Base-by-base conservation (phyloP, 1,284 basidiomycete species). In the Ceratobasidium sp. region DNA sequence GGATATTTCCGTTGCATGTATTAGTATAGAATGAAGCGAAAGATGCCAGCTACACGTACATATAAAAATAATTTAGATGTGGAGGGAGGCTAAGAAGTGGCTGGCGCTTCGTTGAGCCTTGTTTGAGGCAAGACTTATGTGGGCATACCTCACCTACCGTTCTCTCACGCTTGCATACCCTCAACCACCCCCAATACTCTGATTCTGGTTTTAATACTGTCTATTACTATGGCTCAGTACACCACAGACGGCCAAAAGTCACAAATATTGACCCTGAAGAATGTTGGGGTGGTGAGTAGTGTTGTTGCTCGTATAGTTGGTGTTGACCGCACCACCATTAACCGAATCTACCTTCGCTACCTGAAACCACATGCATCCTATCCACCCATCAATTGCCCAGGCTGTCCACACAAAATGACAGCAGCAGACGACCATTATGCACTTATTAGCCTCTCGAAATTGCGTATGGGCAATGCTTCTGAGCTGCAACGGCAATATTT, bases 401-500 rank as follows among this genome's bases (percentile, higher is more conserved):
- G 37, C 37, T 8, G 8, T 37, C 37, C 37, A 37, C 37, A 37
- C 37, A 37, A 37, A 37, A 37, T 57, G 56, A 57, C 56, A 29
- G 25, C 56, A 11, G 17, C 3, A 29, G 56, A 57, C 29, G 56
- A 29, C 17, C 56, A 22, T 11, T 29, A 13, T 25, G 56, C 56
- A 6, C 6, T 34, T 6, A 57, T 61, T 15, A 11, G 32, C 13
- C 22, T 34, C 11, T 9, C 57, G 6, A 25, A 34, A 57, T 17
- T 61, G 13, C 32, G 29, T 15, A 5, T n/a, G 17, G 25, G 40
- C 22, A 65, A n/a, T 22, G 62, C 62, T 46, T 11, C 62, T 4
- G 37, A 65, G 37, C 62, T 65, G 3, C 62, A 65, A 22, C 62
- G 43, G 3, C 8, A 44, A 15, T 65, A 65, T 29, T 65, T 65